These are phyloP conservation scores for Ophiocordyceps robertsii DNA, from an alignment of 2,329 filamentous ascomycete genomes.

Conservation along the genomic window DNA sequence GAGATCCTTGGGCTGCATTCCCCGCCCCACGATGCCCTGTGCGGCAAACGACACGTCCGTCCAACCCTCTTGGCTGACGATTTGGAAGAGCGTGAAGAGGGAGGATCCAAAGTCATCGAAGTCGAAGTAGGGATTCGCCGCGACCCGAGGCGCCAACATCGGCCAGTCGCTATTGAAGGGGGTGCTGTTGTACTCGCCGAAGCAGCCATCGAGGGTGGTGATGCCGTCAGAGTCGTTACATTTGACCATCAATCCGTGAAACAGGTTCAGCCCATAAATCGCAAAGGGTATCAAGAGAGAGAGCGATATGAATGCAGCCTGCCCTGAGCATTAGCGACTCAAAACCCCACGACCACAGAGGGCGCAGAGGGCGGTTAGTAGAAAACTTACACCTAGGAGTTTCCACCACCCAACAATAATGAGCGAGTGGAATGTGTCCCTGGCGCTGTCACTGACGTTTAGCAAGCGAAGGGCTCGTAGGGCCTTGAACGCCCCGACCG, in stretches of 20 bases:
- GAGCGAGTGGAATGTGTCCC: constrained; percentile 92
- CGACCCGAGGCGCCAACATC: constrained; percentile 70
- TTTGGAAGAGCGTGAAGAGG: constrained; percentile 94
- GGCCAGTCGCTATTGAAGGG: constrained; percentile 67
- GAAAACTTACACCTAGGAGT: constrained; percentile 56
- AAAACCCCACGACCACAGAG: too few relatives aligned
- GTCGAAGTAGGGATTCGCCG: constrained; percentile 70
- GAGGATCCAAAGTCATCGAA: constrained; percentile 94
- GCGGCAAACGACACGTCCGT: constrained; percentile 78
- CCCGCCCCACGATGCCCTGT: constrained; percentile 67
- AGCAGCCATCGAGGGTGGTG: constrained; percentile 56
- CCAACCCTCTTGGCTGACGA: constrained; percentile 98
- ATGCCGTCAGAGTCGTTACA: constrained; percentile 59
- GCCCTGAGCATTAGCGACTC: constrained; percentile 5
- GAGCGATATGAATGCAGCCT: constrained; percentile 82
- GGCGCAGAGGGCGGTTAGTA: too few relatives aligned
- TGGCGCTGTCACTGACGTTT: constrained; percentile 90
- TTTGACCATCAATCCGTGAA: constrained; percentile 63
- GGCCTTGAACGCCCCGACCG: constrained; percentile 94
- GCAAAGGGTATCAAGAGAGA: constrained; percentile 93
- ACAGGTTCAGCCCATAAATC: constrained; percentile 88
- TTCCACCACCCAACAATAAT: constrained; percentile 94
- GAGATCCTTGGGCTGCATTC: constrained; percentile 57
- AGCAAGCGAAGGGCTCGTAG: constrained; percentile 79
- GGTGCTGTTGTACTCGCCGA: constrained; percentile 64